Evolutionary conservation across 441 rosid species (phyloP), one percentile per base, ranked within the genome.

Genomic region (Daphne laureola): DNA sequence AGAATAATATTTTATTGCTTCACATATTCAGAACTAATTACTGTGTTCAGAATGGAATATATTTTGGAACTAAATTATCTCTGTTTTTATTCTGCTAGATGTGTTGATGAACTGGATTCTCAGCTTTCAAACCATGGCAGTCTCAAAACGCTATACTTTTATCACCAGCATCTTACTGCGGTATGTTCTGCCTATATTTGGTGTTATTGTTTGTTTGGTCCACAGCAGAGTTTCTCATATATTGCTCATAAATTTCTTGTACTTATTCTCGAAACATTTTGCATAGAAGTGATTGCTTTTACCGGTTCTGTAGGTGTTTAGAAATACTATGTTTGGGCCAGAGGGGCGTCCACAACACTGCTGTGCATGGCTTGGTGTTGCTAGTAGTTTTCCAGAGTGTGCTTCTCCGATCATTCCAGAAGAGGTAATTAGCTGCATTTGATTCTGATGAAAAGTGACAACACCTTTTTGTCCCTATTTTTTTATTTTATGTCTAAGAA

Each of bases 321-420:
- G 97, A 65, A 94, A 90, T 81, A 94, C 99, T 57, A 94, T 94
- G 99, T 94, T 94, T 80, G 98, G 98, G 47, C 98, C 96, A 62
- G 99, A 94, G 78, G 99, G 99, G 66, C 96, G 98, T 65, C 99
- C 99, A 59, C 99, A 90, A 67, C 99, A 94, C 71, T 94, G 99
- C 59, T 94, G 99, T 81, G 96, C 99, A 58, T 94, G 99, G 99
- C 96, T 94, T 66, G 94, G 99, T 67, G 96, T 88, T 69, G 99
- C 98, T 65, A 84, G 98, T 74, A 90, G 96, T 64, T 94, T 94
- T 65, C 98, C 96, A 27, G 99, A 90, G 61, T 90, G 99, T 72
- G 92, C 98, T 76, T 94, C 98, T 55, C 69, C 94, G 54, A 79
- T 94, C 69, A 79, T 90, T 67, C 90, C 98, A 2, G 99, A 94